Conservation (phyloP, 495 filamentous ascomycete species). For the Trichoderma parareesei region DNA sequence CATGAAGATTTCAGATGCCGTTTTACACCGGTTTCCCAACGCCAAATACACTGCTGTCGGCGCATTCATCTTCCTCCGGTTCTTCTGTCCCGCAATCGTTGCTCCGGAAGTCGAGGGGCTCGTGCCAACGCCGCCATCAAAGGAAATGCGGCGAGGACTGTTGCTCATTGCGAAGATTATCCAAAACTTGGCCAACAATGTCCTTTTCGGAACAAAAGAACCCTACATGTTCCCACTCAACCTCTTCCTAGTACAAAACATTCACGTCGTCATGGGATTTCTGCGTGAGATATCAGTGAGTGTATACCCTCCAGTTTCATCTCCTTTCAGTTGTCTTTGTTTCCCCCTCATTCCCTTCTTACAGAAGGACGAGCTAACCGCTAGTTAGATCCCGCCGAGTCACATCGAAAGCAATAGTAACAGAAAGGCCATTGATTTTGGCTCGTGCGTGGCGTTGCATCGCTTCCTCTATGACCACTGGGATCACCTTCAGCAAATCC, state of each 20-base stretch:
- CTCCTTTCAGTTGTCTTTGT: background rate
- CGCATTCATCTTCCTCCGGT: conserved; percentile 60
- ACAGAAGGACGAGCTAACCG: background rate
- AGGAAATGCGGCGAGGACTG: conserved; percentile 57
- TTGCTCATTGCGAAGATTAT: conserved; percentile 61
- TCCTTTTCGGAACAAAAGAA: conserved; percentile 62
- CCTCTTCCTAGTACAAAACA: conserved; percentile 55
- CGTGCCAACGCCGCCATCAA: conserved; percentile 46
- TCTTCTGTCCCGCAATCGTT: conserved; percentile 63
- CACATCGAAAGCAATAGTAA: conserved; percentile 24
- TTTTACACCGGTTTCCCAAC: conserved; percentile 51
- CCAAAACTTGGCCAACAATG: conserved; percentile 61
- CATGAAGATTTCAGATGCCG: conserved; percentile 45
- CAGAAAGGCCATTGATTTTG: conserved; percentile 56
- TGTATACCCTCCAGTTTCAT: background rate
- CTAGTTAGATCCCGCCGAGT: conserved; percentile 30
- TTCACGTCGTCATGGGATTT: conserved; percentile 55
- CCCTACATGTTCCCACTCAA: conserved; percentile 61
- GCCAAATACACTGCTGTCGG: conserved; percentile 65
- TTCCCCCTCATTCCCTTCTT: no score
- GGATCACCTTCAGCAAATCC: conserved; percentile 55
- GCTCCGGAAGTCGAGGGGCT: conserved; percentile 58
- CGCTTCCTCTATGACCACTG: conserved; percentile 61
- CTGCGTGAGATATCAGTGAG: conserved; percentile 53
- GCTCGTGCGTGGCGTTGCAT: conserved; percentile 55